Evolutionary conservation across 495 filamentous ascomycete species (phyloP).

Genomic region (Aspergillus incahuasiensis): DNA sequence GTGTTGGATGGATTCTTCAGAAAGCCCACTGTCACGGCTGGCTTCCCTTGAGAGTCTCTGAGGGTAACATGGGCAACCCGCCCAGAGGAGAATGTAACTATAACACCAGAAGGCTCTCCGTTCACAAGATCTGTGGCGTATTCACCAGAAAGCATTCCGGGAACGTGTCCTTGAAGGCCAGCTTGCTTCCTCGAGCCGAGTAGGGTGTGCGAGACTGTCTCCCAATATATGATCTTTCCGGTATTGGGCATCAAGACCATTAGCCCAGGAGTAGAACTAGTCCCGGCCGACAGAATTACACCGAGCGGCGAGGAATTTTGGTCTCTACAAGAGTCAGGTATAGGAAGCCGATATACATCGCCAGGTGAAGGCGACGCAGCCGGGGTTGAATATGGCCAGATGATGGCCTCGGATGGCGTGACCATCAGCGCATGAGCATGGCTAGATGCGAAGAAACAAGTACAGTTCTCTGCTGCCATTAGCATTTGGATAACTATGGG

Average conservation of each 20-base stretch:
- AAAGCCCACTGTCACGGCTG: constrained; percentile 68
- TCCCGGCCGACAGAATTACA: constrained; percentile 68
- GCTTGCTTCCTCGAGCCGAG: constrained; percentile 70
- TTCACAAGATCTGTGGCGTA: constrained; percentile 69
- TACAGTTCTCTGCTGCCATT: constrained; percentile 23
- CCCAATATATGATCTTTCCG: constrained; percentile 90
- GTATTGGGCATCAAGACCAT: constrained; percentile 76
- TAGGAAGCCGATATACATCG: constrained; percentile 68
- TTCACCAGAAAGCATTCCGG: constrained; percentile 73
- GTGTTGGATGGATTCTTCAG: constrained; percentile 54
- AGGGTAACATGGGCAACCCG: constrained; percentile 80
- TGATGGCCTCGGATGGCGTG: constrained; percentile 71
- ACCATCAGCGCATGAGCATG: constrained; percentile 72
- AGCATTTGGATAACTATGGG: constrained; percentile 17
- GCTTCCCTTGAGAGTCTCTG: constrained; percentile 78
- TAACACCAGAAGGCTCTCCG: constrained; percentile 79
- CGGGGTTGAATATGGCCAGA: constrained; percentile 73
- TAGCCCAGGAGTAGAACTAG: constrained; percentile 72
- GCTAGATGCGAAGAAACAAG: constrained; percentile 58
- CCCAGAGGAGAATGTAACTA: constrained; percentile 77
- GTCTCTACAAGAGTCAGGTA: constrained; percentile 65
- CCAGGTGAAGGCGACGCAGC: constrained; percentile 53
- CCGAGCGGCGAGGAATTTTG: constrained; percentile 72
- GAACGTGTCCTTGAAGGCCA: constrained; percentile 68
- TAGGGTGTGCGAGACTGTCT: constrained; percentile 79